These are phyloP conservation scores for Ganoderma leucocontextum DNA, from an alignment of 1,284 basidiomycete species.

Conservation along the genomic window DNA sequence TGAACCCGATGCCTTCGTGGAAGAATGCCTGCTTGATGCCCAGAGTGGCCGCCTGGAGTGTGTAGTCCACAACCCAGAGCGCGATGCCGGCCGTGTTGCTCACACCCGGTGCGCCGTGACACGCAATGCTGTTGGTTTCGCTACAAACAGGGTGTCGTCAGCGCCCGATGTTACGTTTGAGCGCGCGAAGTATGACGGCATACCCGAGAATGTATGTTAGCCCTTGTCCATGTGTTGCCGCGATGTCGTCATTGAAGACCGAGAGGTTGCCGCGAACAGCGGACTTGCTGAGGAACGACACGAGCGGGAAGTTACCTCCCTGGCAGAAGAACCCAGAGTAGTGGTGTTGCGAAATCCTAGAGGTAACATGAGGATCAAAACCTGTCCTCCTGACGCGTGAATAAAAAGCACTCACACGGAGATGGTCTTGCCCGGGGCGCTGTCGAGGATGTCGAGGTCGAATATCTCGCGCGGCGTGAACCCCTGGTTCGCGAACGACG, in stretches of 20 bases:
- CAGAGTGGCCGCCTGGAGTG: slow-evolving; percentile 53
- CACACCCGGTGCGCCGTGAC: slow-evolving; percentile 69
- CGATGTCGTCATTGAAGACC: slow-evolving; percentile 58
- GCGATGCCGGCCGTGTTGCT: slow-evolving; percentile 76
- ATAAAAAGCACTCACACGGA: slow-evolving; percentile 38
- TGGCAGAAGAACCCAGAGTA: slow-evolving; percentile 66
- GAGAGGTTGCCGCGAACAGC: slow-evolving; percentile 66
- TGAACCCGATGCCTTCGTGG: slow-evolving; percentile 54
- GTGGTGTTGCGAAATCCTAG: slow-evolving; percentile 68
- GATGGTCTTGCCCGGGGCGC: slow-evolving; percentile 44
- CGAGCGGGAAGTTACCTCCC: slow-evolving; percentile 58
- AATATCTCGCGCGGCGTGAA: slow-evolving; percentile 67
- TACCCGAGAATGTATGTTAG: slow-evolving; percentile 70
- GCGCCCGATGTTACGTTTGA: not conserved
- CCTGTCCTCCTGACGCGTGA: not conserved
- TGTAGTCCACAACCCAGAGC: slow-evolving; percentile 74
- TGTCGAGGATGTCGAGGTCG: slow-evolving; percentile 43
- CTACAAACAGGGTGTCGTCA: slow-evolving; percentile 15
- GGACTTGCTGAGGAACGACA: slow-evolving; percentile 69
- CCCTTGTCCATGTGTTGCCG: slow-evolving; percentile 53
- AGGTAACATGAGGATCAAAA: not conserved
- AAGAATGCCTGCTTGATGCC: slow-evolving; percentile 50
- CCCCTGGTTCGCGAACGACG: slow-evolving; percentile 59
- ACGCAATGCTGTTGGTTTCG: slow-evolving; percentile 46
- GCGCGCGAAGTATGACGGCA: slow-evolving; percentile 3